Percentiles rank a stretch among this genome's conserved stretches.
phyloP scores from a whole-genome alignment of 108 stramenopile species.

The Skeletonema potamos region DNA sequence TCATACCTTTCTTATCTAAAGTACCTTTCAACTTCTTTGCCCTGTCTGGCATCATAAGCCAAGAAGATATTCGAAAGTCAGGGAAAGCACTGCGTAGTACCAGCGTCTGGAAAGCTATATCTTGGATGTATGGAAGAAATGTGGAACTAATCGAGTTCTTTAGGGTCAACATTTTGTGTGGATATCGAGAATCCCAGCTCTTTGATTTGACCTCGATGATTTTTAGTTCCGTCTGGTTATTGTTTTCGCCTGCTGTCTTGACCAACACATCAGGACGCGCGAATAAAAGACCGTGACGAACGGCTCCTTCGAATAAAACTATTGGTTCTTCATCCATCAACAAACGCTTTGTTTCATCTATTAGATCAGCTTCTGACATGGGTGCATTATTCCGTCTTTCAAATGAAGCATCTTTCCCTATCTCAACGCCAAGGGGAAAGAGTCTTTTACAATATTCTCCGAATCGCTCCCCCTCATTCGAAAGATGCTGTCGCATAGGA shows the following conservation, averaged over 20 bases:
- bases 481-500: slow-evolving; percentile 25
- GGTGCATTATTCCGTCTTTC: background rate
- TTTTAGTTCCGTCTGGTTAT: slow-evolving; percentile 21
- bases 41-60: slow-evolving; percentile 55
- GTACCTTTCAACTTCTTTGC: slow-evolving; percentile 19
- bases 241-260: slow-evolving; percentile 14
- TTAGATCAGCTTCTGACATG: background rate
- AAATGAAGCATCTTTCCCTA: slow-evolving; percentile 2
- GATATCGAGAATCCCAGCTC: slow-evolving; percentile 45
- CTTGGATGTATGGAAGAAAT: slow-evolving; percentile 51
- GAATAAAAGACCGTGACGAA: slow-evolving; percentile 28
- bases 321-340: background rate
- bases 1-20: slow-evolving; percentile 20
- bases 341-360: background rate
- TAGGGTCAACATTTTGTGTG: slow-evolving; percentile 28
- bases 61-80: slow-evolving; percentile 37
- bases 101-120: slow-evolving; percentile 55
- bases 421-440: slow-evolving; percentile 48
- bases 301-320: slow-evolving; percentile 49
- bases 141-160: slow-evolving; percentile 34
- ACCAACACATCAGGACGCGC: slow-evolving; percentile 53
- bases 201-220: slow-evolving; percentile 59
- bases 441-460: slow-evolving; percentile 44
- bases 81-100: slow-evolving; percentile 41
- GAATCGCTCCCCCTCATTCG: slow-evolving; percentile 46